Evolutionary conservation across 495 filamentous ascomycete species (phyloP).

Genomic region (Penicillium malachiteum): DNA sequence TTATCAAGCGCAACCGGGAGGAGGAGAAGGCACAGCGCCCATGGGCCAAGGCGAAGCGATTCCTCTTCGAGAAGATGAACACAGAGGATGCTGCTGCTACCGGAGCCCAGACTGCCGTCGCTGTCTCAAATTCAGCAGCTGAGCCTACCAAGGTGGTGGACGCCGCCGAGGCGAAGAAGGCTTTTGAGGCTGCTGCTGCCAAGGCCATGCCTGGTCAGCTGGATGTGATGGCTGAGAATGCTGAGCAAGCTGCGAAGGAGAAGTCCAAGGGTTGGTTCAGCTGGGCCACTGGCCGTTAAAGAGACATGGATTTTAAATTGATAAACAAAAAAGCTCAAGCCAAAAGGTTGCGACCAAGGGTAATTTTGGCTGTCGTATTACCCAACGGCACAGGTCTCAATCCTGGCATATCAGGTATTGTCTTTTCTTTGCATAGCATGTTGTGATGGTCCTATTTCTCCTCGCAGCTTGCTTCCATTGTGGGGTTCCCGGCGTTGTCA

Average conservation of each 20-base stretch:
- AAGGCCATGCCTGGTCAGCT: constrained; percentile 33
- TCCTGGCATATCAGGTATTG: constrained; percentile 15
- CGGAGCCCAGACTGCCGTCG: constrained; percentile 12
- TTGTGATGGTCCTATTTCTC: constrained; percentile 14
- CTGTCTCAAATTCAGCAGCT: constrained; percentile 3
- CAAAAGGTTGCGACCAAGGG: not conserved
- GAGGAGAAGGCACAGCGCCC: constrained; percentile 44
- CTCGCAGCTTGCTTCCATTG: constrained; percentile 25
- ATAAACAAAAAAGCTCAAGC: not conserved
- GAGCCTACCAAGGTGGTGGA: constrained; percentile 28
- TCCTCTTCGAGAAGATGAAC: constrained; percentile 49
- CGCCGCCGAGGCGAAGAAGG: constrained; percentile 41
- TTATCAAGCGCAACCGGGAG: constrained; percentile 43
- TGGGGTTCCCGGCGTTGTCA: constrained; percentile 32
- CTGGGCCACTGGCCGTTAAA: constrained; percentile 34
- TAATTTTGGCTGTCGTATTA: not conserved
- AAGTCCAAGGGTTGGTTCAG: constrained; percentile 43
- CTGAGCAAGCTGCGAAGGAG: constrained; percentile 38
- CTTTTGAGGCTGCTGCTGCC: constrained; percentile 18
- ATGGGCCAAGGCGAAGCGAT: constrained; percentile 45
- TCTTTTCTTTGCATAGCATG: constrained; percentile 31
- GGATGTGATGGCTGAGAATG: constrained; percentile 45
- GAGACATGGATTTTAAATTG: not conserved
- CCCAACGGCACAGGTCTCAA: not conserved
- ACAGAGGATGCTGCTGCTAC: constrained; percentile 40